Evolutionary conservation across 2,329 filamentous ascomycete species (phyloP).

Genomic region (Fusarium nodosum): DNA sequence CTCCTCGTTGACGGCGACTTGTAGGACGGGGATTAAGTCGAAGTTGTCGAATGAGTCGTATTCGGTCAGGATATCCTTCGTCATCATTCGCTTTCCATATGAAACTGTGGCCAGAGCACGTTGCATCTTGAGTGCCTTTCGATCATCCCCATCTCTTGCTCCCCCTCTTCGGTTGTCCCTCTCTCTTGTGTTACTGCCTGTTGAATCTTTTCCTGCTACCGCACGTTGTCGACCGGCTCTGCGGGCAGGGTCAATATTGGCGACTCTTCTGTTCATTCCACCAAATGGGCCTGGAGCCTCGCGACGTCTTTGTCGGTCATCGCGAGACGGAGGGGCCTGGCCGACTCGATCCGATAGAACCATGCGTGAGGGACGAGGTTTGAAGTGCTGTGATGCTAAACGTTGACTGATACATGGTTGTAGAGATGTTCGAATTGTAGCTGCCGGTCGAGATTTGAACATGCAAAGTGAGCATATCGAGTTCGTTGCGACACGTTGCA

Average conservation of each 20-base stretch:
- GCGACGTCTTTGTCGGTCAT: conserved; percentile 55
- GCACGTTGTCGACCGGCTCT: conserved; percentile 35
- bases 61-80: conserved; percentile 71
- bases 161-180: conserved; percentile 55
- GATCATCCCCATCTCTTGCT: conserved; percentile 55
- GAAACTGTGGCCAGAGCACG: conserved; percentile 80
- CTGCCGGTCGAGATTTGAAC: conserved; percentile 31
- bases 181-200: conserved; percentile 44
- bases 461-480: conserved; percentile 48
- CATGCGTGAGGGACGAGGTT: conserved; percentile 67
- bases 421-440: conserved; percentile 30
- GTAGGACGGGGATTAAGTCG: conserved; percentile 77
- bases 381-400: conserved; percentile 54
- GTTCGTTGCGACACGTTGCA: conserved; percentile 44
- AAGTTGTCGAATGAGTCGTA: conserved; percentile 87
- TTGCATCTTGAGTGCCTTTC: conserved; percentile 95
- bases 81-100: conserved; percentile 73
- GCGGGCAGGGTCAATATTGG: conserved; percentile 54
- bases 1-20: conserved; percentile 78
- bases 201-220: conserved; percentile 35
- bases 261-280: conserved; percentile 68
- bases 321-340: conserved; percentile 55
- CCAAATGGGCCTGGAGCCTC: conserved; percentile 64
- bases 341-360: conserved; percentile 68
- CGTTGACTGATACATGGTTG: conserved; percentile 56